Evolutionary conservation across 2,329 filamentous ascomycete species (phyloP), one percentile per base, ranked within the genome.

Genomic region (Aspergillus quadrilineatus): DNA sequence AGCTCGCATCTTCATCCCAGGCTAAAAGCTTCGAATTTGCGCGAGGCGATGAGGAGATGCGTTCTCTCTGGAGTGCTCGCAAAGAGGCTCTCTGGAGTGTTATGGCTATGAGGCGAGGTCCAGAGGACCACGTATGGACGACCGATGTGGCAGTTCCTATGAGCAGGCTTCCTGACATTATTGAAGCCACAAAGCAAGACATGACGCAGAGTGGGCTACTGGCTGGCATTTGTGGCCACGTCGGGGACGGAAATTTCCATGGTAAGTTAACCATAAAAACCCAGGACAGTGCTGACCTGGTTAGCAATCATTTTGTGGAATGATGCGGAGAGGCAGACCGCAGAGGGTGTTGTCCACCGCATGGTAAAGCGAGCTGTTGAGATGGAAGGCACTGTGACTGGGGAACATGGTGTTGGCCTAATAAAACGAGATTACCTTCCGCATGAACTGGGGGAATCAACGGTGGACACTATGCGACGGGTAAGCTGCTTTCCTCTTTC

Each of bases 111-210:
- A 81, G 80, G 57, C 78, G 83, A 48, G 76, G 82, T 26, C 80
- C 81, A 0, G 79, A 80, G 2, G 82, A 88, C 63, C 82, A 80
- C 46, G 83, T 91, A 28, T 92, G 89, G 89, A 90, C 88, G 0
- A 93, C 89, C 0, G 89, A 93, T 68, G 89, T 92, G 17, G 89
- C 89, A 0, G 89, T 92, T 0, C 89, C 89, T 0, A 85, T 92
- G 47, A 89, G 85, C 14, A 79, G 80, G 39, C 75, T 93, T 59
- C 84, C 89, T 1, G 84, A 89, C 62, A 87, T 92, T 53, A 89
- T 92, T 48, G 86, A 89, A 60, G 78, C 84, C 48, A 89, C 87
- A 1, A 89, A 89, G 66, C 75, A 83, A 22, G 82, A 88, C 61
- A 86, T 89, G 44, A 78, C 75, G 7, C 78, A 81, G 62, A 84